These are phyloP conservation scores for Dendryphion nanum DNA, from an alignment of 2,329 filamentous ascomycete genomes.

Conservation along the genomic window DNA sequence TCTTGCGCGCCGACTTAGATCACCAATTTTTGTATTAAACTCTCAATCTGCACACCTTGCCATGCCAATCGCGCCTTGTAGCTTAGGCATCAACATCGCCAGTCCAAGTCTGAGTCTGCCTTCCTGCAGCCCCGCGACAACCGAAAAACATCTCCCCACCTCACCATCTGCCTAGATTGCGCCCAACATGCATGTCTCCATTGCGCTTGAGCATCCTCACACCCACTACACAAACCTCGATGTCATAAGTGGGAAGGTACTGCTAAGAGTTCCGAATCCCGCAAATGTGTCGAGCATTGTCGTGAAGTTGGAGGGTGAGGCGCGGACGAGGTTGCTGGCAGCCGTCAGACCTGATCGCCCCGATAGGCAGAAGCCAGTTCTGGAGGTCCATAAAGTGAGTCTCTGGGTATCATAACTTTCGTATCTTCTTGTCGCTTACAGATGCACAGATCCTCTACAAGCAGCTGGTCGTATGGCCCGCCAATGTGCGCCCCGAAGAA, in stretches of 20 bases:
- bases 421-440: neutral
- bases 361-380: slow-evolving; percentile 45
- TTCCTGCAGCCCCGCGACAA: neutral
- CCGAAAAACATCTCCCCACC: too few relatives aligned
- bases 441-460: slow-evolving; percentile 64
- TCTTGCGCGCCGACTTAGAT: neutral
- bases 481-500: slow-evolving; percentile 44
- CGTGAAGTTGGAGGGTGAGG: slow-evolving; percentile 82
- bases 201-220: slow-evolving; percentile 63
- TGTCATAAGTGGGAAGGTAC: slow-evolving; percentile 60
- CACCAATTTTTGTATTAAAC: too few relatives aligned
- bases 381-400: slow-evolving; percentile 53
- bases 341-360: slow-evolving; percentile 42
- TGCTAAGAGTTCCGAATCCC: slow-evolving; percentile 44
- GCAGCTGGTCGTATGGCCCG: slow-evolving; percentile 70
- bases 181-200: slow-evolving; percentile 54
- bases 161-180: neutral
- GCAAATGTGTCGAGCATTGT: slow-evolving; percentile 57
- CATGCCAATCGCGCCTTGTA: neutral
- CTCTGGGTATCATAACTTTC: neutral
- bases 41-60: neutral
- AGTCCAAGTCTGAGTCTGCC: too few relatives aligned
- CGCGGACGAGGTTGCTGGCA: slow-evolving; percentile 63
- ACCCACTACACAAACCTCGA: slow-evolving; percentile 81
- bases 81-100: neutral